A percentile compares a stretch with the other conserved stretches of the same genome.
Conservation (phyloP, 768 basidiomycete genomes). For the Suillus variegatus region DNA sequence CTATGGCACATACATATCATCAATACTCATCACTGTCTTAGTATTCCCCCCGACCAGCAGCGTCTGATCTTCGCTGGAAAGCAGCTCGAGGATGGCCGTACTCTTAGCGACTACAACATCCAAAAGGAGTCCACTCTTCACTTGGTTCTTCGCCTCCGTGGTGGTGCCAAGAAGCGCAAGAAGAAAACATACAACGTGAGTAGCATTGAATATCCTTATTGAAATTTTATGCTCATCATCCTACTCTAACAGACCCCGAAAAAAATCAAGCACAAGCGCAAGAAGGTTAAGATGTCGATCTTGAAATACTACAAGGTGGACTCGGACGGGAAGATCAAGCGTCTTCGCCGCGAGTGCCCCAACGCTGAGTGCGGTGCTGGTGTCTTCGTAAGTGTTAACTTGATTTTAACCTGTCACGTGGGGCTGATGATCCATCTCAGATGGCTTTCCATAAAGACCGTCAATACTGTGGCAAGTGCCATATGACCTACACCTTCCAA, state of each 20-base stretch:
- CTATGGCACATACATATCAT: not conserved
- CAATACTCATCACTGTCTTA: conserved; percentile 28
- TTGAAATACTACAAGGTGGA: conserved; percentile 99
- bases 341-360: conserved; percentile 95
- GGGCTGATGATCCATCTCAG: conserved; percentile 40
- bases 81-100: conserved; percentile 99
- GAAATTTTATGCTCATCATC: conserved; percentile 11
- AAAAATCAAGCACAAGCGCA: conserved; percentile 99
- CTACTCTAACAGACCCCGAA: conserved; percentile 76
- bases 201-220: not conserved
- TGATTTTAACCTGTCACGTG: not conserved
- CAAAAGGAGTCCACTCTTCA: conserved; percentile 99
- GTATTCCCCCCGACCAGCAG: conserved; percentile 93
- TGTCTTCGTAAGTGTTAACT: conserved; percentile 63
- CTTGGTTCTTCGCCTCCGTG: conserved; percentile 94
- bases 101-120: conserved; percentile 94
- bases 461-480: conserved; percentile 97
- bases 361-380: conserved; percentile 82
- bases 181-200: conserved; percentile 99
- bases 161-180: conserved; percentile 99
- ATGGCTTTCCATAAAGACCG: conserved; percentile 99
- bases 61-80: conserved; percentile 99
- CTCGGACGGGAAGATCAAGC: conserved; percentile 99
- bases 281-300: conserved; percentile 99
- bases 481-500: conserved; percentile 82